These are phyloP conservation scores for Ogataea methanolica DNA, from an alignment of 805 yeast species.

Conservation along the genomic window DNA sequence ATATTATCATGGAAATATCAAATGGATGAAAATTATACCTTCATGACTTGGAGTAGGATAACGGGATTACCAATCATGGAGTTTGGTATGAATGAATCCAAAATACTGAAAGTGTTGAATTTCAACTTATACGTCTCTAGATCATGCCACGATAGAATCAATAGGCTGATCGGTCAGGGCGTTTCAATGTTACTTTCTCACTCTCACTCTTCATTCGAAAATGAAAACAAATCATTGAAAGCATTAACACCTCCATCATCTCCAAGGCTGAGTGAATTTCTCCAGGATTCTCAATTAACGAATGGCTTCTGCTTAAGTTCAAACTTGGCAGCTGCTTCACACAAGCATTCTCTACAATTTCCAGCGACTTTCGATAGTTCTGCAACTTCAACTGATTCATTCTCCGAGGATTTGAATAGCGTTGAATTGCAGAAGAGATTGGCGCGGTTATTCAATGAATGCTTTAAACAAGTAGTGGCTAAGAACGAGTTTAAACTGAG, in stretches of 20 bases:
- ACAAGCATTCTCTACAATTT: neutral
- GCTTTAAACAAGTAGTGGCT: conserved; percentile 5
- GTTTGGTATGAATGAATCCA: conserved; percentile 45
- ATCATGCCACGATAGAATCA: conserved; percentile 37
- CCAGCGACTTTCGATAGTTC: conserved; percentile 10
- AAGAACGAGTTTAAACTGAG: neutral
- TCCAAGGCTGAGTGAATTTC: conserved; percentile 3
- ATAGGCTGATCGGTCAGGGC: conserved; percentile 1
- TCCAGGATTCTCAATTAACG: neutral
- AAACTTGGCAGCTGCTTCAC: neutral
- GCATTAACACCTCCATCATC: conserved; percentile 16
- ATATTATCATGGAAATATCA: conserved; percentile 69
- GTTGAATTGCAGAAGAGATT: neutral
- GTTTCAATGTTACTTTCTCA: neutral
- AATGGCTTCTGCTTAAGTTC: no score
- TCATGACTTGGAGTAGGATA: conserved; percentile 70
- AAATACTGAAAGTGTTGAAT: conserved; percentile 47
- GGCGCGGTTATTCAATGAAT: conserved; percentile 11
- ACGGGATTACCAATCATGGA: conserved; percentile 56
- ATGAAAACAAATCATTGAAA: no score
- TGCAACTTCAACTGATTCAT: neutral
- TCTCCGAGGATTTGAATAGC: no score
- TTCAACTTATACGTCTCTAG: conserved; percentile 54
- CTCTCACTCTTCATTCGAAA: no score
- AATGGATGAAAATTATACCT: conserved; percentile 67